Conservation (phyloP, 306 rosid species). For the Purshia tridentata region DNA sequence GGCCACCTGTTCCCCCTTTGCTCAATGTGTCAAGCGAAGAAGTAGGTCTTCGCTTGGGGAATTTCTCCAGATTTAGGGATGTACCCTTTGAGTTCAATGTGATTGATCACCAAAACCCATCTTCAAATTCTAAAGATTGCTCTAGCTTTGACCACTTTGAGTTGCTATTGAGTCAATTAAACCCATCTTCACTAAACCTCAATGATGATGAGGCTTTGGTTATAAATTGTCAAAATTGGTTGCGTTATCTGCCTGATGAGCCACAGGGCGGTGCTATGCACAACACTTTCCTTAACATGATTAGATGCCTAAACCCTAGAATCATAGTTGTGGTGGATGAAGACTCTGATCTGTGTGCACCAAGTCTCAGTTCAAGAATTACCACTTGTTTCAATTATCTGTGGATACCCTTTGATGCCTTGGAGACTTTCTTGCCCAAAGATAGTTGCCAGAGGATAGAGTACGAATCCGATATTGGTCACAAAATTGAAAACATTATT, state of each 20-base stretch:
- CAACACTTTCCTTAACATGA: slow-evolving; percentile 50
- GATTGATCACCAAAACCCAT: slow-evolving; percentile 23
- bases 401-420: slow-evolving; percentile 94
- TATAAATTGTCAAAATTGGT: slow-evolving; percentile 81
- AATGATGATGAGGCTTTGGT: slow-evolving; percentile 83
- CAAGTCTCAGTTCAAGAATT: slow-evolving; percentile 69
- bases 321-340: slow-evolving; percentile 77
- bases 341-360: slow-evolving; percentile 60
- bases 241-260: slow-evolving; percentile 60
- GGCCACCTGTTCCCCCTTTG: slow-evolving; percentile 79
- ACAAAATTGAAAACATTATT: slow-evolving; percentile 74
- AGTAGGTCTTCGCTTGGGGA: slow-evolving; percentile 70
- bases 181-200: slow-evolving; percentile 53
- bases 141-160: slow-evolving; percentile 25
- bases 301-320: slow-evolving; percentile 65
- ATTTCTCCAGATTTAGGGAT: slow-evolving; percentile 66
- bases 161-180: slow-evolving; percentile 49
- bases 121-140: background rate
- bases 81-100: slow-evolving; percentile 77
- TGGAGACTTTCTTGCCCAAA: slow-evolving; percentile 84
- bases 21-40: slow-evolving; percentile 67
- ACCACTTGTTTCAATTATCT: slow-evolving; percentile 74
- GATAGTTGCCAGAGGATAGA: slow-evolving; percentile 80
- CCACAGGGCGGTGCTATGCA: slow-evolving; percentile 36
- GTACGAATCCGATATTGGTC: slow-evolving; percentile 83